Evolutionary conservation across 768 basidiomycete species (phyloP).

Genomic region (Artomyces pyxidatus): DNA sequence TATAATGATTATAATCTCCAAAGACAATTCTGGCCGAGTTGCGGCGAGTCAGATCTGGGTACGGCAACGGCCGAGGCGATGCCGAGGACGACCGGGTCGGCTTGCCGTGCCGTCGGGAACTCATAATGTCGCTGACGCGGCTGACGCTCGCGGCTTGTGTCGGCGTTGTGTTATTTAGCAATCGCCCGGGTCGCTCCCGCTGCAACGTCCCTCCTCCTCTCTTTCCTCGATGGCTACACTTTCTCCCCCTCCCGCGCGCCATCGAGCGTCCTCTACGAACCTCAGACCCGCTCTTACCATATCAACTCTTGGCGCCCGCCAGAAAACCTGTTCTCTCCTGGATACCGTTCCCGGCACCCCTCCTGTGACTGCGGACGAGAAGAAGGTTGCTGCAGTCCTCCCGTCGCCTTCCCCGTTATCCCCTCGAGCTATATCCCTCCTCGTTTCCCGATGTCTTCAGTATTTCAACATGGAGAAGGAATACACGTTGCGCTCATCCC

Average conservation of each 20-base stretch:
- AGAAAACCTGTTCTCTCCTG: slow-evolving; percentile 22
- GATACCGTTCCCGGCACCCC: slow-evolving; percentile 20
- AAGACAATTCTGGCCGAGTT: background rate
- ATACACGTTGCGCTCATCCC: slow-evolving; percentile 3
- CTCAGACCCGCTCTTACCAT: slow-evolving; percentile 45
- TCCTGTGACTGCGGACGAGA: slow-evolving; percentile 14
- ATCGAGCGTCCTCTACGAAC: slow-evolving; percentile 52
- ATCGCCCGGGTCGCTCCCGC: background rate
- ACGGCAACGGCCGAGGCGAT: background rate
- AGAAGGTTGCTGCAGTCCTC: slow-evolving; percentile 9
- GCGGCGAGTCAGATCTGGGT: background rate
- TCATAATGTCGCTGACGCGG: background rate
- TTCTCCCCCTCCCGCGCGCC: slow-evolving; percentile 36
- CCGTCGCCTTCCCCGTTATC: slow-evolving; percentile 14
- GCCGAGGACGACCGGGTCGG: background rate
- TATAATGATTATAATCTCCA: too few species aligned
- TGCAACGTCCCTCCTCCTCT: background rate
- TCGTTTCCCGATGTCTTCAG: slow-evolving; percentile 10
- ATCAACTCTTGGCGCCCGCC: slow-evolving; percentile 41
- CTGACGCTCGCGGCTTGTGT: background rate
- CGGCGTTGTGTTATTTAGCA: too few species aligned
- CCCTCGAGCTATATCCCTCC: too few species aligned
- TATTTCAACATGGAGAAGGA: slow-evolving; percentile 9
- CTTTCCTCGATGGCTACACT: slow-evolving; percentile 21
- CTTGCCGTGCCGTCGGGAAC: background rate